Percentiles rank a stretch among this genome's conserved stretches.
Evolutionary conservation across 2,329 filamentous ascomycete species (phyloP).

Genomic region (Madurella fahalii): DNA sequence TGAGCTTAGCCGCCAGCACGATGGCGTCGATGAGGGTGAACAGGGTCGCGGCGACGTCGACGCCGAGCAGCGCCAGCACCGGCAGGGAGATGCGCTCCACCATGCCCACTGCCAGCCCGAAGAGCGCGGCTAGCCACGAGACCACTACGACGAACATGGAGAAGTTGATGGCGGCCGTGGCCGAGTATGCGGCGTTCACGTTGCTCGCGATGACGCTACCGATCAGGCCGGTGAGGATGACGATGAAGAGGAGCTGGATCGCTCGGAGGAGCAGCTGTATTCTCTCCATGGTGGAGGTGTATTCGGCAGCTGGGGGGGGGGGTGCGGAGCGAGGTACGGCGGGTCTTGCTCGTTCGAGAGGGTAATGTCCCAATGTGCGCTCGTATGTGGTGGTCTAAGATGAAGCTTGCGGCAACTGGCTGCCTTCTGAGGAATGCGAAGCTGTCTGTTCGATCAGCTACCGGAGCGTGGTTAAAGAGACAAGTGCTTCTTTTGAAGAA

Average conservation of each 20-base stretch:
- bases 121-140: slow-evolving; percentile 61
- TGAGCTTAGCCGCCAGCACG: slow-evolving; percentile 65
- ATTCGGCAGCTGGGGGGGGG: background rate
- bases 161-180: slow-evolving; percentile 53
- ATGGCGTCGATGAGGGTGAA: slow-evolving; percentile 69
- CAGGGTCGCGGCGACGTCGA: slow-evolving; percentile 58
- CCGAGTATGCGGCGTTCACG: slow-evolving; percentile 39
- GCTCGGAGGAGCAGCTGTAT: slow-evolving; percentile 45
- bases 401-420: background rate
- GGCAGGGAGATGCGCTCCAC: slow-evolving; percentile 36
- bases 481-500: background rate
- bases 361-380: background rate
- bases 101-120: slow-evolving; percentile 55
- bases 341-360: no score
- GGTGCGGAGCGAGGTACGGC: background rate
- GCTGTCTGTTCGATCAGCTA: background rate
- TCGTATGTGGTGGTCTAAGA: background rate
- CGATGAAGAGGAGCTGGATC: slow-evolving; percentile 47
- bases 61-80: slow-evolving; percentile 44
- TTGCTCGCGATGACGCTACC: slow-evolving; percentile 56
- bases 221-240: slow-evolving; percentile 53
- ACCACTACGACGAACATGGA: slow-evolving; percentile 67
- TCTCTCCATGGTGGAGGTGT: slow-evolving; percentile 31
- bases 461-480: background rate
- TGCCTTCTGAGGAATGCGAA: background rate